A percentile compares a stretch with the other conserved stretches of the same genome.
phyloP scores from a whole-genome alignment of 352 stramenopile genomes.

The Globisporangium canariense region DNA sequence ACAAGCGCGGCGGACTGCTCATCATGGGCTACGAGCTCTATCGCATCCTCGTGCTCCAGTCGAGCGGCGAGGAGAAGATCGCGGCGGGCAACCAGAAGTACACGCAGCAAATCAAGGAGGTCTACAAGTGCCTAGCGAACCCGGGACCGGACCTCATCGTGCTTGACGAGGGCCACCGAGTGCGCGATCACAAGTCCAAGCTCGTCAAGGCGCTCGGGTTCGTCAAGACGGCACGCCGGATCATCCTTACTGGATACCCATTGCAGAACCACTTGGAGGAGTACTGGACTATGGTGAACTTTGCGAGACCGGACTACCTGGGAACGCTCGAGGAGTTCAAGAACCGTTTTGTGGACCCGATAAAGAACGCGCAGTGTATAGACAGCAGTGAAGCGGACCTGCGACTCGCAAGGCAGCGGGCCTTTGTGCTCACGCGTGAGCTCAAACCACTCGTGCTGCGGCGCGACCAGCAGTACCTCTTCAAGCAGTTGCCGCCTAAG shows the following conservation, averaged over 20 bases:
- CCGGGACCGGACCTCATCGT: constrained; percentile 85
- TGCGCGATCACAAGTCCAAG: constrained; percentile 90
- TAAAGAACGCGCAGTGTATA: constrained; percentile 82
- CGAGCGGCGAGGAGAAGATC: constrained; percentile 77
- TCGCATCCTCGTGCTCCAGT: constrained; percentile 75
- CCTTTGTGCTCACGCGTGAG: constrained; percentile 79
- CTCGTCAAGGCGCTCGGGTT: constrained; percentile 80
- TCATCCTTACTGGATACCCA: constrained; percentile 94
- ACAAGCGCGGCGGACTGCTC: constrained; percentile 71
- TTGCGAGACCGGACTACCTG: constrained; percentile 78
- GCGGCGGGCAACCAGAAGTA: constrained; percentile 57
- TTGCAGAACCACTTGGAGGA: constrained; percentile 95
- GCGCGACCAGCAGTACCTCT: constrained; percentile 83
- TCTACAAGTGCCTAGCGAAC: constrained; percentile 57
- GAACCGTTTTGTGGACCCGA: constrained; percentile 88
- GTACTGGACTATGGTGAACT: constrained; percentile 93
- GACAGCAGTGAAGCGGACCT: constrained; percentile 76
- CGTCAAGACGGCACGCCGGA: constrained; percentile 80
- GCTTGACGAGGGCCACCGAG: constrained; percentile 86
- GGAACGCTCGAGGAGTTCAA: constrained; percentile 86
- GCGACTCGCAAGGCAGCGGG: constrained; percentile 61
- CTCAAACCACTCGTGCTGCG: constrained; percentile 82
- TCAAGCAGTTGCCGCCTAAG: constrained; percentile 81
- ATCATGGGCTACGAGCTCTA: constrained; percentile 93
- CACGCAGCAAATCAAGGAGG: constrained; percentile 56